Conservation (phyloP, 345 rosid genomes). For the Citrus medica region DNA sequence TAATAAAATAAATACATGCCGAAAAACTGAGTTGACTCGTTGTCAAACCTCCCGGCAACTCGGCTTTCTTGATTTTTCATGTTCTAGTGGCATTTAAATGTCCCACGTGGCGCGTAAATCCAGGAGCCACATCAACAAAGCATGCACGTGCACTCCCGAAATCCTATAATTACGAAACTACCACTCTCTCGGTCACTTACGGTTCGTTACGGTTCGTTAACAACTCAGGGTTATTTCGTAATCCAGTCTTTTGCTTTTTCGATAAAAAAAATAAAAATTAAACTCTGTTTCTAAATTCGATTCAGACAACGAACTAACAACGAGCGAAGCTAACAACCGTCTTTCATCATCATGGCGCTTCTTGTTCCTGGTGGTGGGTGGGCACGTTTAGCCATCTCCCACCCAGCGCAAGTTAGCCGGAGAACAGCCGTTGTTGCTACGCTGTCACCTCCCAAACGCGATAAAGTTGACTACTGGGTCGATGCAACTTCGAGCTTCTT, state of each 20-base stretch:
- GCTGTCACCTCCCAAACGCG: slow-evolving; percentile 29
- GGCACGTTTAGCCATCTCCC: slow-evolving; percentile 17
- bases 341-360: slow-evolving; percentile 38
- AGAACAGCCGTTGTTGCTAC: slow-evolving; percentile 37
- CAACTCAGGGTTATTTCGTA: background rate
- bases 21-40: too few relatives aligned
- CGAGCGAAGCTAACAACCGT: too few relatives aligned
- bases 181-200: background rate
- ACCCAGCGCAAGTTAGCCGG: slow-evolving; percentile 15
- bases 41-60: background rate
- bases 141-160: background rate
- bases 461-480: slow-evolving; percentile 43
- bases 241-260: background rate
- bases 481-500: slow-evolving; percentile 67
- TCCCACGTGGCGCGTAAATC: background rate
- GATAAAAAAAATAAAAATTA: too few relatives aligned
- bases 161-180: background rate
- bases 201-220: too few relatives aligned
- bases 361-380: slow-evolving; percentile 38
- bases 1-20: too few relatives aligned
- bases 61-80: background rate
- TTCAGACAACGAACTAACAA: background rate
- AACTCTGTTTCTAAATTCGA: background rate
- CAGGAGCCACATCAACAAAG: background rate
- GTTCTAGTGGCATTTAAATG: background rate